A percentile compares a stretch with the other conserved stretches of the same genome.
Conservation (phyloP, 352 stramenopile species). For the Saprolegnia diclina region DNA sequence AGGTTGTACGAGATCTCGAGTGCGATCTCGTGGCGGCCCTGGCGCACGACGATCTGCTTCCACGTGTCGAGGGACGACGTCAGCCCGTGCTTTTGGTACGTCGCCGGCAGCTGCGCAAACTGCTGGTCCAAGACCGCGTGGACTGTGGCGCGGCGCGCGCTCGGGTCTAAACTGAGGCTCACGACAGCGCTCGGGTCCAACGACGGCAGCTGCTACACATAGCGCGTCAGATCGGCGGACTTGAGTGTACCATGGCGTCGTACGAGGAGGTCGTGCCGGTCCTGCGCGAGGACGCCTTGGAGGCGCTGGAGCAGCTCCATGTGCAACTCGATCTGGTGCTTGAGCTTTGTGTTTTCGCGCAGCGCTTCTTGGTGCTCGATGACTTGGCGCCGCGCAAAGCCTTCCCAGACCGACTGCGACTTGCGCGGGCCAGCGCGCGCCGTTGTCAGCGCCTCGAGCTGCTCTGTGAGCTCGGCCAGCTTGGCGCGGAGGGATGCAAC, state of each 20-base stretch:
- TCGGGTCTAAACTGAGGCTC: background rate
- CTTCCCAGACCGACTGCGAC: constrained; percentile 2
- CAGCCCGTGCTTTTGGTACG: background rate
- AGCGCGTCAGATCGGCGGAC: background rate
- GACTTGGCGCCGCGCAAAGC: constrained; percentile 3
- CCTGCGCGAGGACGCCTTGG: background rate
- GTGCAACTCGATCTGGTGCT: background rate
- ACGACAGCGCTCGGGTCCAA: background rate
- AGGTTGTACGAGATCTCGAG: constrained; percentile 9
- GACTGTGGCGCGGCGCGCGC: background rate
- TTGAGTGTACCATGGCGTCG: background rate
- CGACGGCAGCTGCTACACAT: background rate
- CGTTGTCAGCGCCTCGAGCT: background rate
- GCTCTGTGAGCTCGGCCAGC: background rate
- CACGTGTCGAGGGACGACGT: background rate
- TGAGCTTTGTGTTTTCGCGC: constrained; percentile 10
- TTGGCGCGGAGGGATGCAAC: background rate
- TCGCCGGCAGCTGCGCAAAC: background rate
- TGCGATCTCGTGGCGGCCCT: background rate
- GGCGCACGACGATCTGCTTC: constrained; percentile 9
- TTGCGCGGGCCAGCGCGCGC: background rate
- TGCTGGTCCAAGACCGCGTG: background rate
- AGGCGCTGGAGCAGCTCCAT: background rate
- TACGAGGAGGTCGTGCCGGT: background rate
- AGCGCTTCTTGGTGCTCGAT: background rate